Evolutionary conservation across 2,329 filamentous ascomycete species (phyloP), one percentile per base, ranked within the genome.

Genomic region (Polytolypa hystricis): DNA sequence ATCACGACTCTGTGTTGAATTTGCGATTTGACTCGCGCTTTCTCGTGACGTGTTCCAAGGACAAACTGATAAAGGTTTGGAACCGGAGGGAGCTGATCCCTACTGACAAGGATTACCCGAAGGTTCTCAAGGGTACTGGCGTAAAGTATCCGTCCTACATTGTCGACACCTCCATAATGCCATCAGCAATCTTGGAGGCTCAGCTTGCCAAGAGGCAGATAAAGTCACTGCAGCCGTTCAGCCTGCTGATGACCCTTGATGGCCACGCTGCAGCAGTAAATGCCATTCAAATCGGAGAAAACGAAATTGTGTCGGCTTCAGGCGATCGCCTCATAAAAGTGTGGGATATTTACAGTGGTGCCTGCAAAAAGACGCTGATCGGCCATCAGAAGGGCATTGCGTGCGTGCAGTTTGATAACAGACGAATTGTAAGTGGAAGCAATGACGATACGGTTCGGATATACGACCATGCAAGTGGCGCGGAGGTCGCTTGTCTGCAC

Each of bases 371-470:
- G 49, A 93, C 84, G 1, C 77, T 93, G 21, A 70, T 83, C 26
- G 91, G 89, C 2, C 91, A 98, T 52, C 77, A 76, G 44, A 98
- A 98, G 57, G 91, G 91, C 20, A 96, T 98, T 49, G 91, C 91
- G 2, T 98, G 91, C 56, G 87, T 98, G 11, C 89, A 98, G 59
- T 96, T 91, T 53, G 91, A 98, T 55, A 86, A 85, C 17, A 78
- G 84, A 34, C 77, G 91, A 14, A 93, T 98, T 44, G 85, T 98
- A 35, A 95, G 85, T 49, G 91, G 91, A 2, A 95, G 87, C 58
- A 95, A 87, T 49, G 91, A 98, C 57, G 86, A 93, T 54, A 87
- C 91, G 27, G 85, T 98, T 20, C 86, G 91, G 47, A 91, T 98
- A 14, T 98, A 93, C 56, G 91, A 96, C 55, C 79, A 82, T 30